These are phyloP conservation scores for Cephaloascus albidus DNA, from an alignment of 805 yeast species.

Conservation along the genomic window DNA sequence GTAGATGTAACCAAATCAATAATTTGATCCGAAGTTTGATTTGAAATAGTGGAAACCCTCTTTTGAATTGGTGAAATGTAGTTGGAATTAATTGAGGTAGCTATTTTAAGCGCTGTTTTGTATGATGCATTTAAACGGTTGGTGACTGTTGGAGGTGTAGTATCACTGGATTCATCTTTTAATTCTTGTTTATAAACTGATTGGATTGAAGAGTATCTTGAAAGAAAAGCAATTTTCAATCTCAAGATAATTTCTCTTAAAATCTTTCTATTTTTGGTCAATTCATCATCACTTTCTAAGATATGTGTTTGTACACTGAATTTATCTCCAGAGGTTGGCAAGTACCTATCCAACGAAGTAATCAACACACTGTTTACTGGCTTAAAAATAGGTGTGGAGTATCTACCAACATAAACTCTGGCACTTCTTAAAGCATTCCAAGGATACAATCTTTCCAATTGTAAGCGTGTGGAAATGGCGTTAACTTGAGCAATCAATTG, in stretches of 20 bases:
- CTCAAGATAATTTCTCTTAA: background rate
- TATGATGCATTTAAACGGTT: background rate
- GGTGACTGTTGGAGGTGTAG: background rate
- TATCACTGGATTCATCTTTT: background rate
- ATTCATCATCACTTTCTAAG: background rate
- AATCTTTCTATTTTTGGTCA: background rate
- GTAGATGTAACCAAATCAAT: background rate
- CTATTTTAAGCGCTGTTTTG: background rate
- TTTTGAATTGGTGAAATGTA: background rate
- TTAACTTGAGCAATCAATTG: background rate
- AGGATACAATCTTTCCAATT: background rate
- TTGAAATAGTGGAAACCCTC: too few species aligned
- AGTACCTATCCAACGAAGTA: background rate
- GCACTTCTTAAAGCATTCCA: background rate
- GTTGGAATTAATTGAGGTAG: background rate
- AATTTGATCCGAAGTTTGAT: background rate
- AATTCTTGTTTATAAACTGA: background rate
- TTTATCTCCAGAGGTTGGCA: background rate
- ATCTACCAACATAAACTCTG: too few species aligned
- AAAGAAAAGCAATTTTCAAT: too few species aligned
- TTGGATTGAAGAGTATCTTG: background rate
- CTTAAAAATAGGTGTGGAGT: background rate
- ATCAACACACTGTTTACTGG: background rate
- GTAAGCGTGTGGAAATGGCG: background rate
- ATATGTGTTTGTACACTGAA: background rate